Evolutionary conservation across 2,329 filamentous ascomycete species (phyloP).

Genomic region (Pyrenochaeta sp.): DNA sequence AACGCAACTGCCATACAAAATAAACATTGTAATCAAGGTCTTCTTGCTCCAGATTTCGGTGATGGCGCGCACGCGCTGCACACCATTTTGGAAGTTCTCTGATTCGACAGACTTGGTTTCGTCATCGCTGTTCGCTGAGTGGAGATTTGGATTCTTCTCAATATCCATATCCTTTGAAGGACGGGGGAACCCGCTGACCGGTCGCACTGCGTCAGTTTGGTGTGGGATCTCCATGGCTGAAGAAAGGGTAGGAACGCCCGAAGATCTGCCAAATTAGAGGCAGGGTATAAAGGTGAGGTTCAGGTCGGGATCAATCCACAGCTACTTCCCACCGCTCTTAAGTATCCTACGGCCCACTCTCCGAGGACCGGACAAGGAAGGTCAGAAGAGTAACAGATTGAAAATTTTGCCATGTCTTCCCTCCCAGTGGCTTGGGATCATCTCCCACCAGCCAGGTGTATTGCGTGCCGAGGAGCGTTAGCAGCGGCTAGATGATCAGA

Average conservation of each 20-base stretch:
- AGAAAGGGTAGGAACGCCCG: slow-evolving; percentile 8
- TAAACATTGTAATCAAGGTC: slow-evolving; percentile 49
- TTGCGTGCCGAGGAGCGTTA: slow-evolving; percentile 24
- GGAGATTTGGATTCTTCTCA: slow-evolving; percentile 29
- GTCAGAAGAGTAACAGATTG: slow-evolving; percentile 15
- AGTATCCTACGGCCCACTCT: slow-evolving; percentile 22
- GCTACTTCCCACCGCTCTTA: slow-evolving; percentile 23
- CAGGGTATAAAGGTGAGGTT: slow-evolving; percentile 21
- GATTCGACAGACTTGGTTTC: slow-evolving; percentile 29
- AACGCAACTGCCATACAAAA: slow-evolving; percentile 39
- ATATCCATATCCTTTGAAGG: slow-evolving; percentile 24
- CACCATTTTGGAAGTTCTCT: slow-evolving; percentile 48
- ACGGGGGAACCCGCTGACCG: slow-evolving; percentile 13
- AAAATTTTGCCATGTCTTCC: slow-evolving; percentile 30
- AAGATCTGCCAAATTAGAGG: slow-evolving; percentile 9
- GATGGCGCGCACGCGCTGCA: slow-evolving; percentile 52
- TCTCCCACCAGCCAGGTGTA: slow-evolving; percentile 22
- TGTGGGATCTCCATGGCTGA: slow-evolving; percentile 22
- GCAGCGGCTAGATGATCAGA: slow-evolving; percentile 39
- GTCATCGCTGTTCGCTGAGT: slow-evolving; percentile 16
- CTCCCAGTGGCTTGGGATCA: slow-evolving; percentile 33
- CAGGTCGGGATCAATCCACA: slow-evolving; percentile 18
- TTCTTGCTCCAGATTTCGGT: slow-evolving; percentile 52
- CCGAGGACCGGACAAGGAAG: slow-evolving; percentile 35
- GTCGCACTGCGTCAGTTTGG: slow-evolving; percentile 24